Percentiles rank a stretch among this genome's conserved stretches.
Conservation (phyloP, 2,329 filamentous ascomycete genomes). For the Sordariomycetes sp. region DNA sequence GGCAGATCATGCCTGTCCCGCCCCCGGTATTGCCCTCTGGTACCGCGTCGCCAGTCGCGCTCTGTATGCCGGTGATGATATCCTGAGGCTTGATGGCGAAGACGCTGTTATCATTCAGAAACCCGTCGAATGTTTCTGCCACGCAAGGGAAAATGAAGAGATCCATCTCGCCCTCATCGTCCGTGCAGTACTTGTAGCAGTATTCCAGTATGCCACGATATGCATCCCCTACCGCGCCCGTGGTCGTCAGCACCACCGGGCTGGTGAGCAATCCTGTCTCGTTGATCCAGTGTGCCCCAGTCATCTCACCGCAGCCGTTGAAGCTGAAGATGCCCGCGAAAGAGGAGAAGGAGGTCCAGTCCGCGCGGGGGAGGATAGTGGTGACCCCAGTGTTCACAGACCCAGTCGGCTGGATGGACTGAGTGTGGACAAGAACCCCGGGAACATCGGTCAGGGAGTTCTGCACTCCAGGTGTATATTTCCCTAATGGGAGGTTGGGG, state of each 20-base stretch:
- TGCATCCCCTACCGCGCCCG: conserved; percentile 46
- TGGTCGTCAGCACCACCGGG: conserved; percentile 52
- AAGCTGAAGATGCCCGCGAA: conserved; percentile 49
- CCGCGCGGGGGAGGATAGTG: conserved; percentile 32
- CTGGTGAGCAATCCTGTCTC: conserved; percentile 51
- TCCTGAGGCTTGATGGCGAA: conserved; percentile 46
- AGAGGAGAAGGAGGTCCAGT: conserved; percentile 34
- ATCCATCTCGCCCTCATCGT: conserved; percentile 32
- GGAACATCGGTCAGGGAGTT: conserved; percentile 43
- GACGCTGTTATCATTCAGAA: conserved; percentile 45
- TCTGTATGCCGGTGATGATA: conserved; percentile 42
- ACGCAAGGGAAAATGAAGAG: conserved; percentile 50
- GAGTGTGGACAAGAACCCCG: conserved; percentile 35
- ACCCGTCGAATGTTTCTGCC: conserved; percentile 55
- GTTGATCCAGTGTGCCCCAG: conserved; percentile 50
- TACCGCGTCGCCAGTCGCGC: conserved; percentile 39
- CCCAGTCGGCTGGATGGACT: conserved; percentile 26
- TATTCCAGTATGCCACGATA: conserved; percentile 52
- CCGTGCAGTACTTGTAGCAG: conserved; percentile 33
- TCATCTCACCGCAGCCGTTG: conserved; percentile 56
- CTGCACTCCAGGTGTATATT: conserved; percentile 30
- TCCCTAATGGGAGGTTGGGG: conserved; percentile 32
- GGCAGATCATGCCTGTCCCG: conserved; percentile 60
- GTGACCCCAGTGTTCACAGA: conserved; percentile 40
- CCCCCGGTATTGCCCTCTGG: conserved; percentile 55